phyloP scores from a whole-genome alignment of 2,329 filamentous ascomycete genomes.

The Cladophialophora immunda region DNA sequence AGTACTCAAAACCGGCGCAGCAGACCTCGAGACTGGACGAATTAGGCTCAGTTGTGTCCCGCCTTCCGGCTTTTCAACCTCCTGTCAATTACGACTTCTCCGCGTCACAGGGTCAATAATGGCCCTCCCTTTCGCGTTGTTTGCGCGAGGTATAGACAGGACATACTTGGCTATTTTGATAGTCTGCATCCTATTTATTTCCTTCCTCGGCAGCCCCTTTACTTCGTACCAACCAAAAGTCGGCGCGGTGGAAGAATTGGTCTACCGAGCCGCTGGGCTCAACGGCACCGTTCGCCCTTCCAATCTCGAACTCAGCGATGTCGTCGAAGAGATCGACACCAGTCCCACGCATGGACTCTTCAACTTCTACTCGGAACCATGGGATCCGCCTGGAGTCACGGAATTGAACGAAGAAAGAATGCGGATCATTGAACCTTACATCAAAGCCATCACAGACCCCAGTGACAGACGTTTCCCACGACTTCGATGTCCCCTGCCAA shows the following conservation, averaged over 20 bases:
- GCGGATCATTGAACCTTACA: constrained; percentile 13
- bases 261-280: neutral
- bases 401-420: constrained; percentile 8
- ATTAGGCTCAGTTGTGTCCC: neutral
- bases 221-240: constrained; percentile 11
- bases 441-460: constrained; percentile 17
- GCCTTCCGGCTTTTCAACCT: neutral
- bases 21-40: neutral
- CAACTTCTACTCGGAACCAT: constrained; percentile 18
- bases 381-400: constrained; percentile 16
- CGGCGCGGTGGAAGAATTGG: constrained; percentile 5
- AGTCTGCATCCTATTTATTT: constrained; percentile 10
- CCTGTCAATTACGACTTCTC: neutral
- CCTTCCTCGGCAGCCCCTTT: constrained; percentile 12
- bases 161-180: constrained; percentile 15
- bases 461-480: constrained; percentile 14
- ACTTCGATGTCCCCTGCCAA: constrained; percentile 32
- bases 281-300: neutral
- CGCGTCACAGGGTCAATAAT: constrained; percentile 2
- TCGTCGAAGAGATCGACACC: neutral
- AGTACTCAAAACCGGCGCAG: neutral
- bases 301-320: constrained; percentile 7
- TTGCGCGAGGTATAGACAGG: constrained; percentile 16
- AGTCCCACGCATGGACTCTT: neutral
- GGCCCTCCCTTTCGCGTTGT: constrained; percentile 9